Percentiles rank a stretch among this genome's conserved stretches.
phyloP scores from a whole-genome alignment of 2,329 filamentous ascomycete genomes.

The Ophiocordyceps unilateralis region DNA sequence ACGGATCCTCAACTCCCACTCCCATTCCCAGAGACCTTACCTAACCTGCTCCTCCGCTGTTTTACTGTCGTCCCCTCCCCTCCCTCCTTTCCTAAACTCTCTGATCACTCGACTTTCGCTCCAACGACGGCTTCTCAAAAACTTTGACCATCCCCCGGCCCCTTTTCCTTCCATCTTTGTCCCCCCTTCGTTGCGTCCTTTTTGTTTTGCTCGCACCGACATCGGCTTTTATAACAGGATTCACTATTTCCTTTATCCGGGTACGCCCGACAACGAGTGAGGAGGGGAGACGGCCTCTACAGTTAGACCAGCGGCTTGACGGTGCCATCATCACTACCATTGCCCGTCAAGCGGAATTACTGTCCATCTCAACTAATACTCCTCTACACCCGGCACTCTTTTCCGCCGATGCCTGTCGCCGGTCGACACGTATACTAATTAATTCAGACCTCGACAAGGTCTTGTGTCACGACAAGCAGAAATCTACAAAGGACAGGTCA shows the following conservation, averaged over 20 bases:
- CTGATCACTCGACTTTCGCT: neutral
- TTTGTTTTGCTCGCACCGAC: neutral
- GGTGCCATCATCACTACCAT: neutral
- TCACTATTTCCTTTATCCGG: neutral
- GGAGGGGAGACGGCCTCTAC: neutral
- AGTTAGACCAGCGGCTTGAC: neutral
- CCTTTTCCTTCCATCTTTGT: neutral
- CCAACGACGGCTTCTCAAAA: neutral
- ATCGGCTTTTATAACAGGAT: neutral
- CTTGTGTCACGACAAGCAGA: slow-evolving; percentile 5
- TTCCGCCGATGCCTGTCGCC: slow-evolving; percentile 23
- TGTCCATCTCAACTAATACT: neutral
- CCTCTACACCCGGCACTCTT: neutral
- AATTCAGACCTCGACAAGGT: neutral
- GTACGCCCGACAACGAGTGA: neutral
- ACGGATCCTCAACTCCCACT: neutral
- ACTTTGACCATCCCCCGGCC: neutral
- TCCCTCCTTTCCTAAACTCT: neutral
- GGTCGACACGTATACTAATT: slow-evolving; percentile 25
- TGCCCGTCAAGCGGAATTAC: neutral
- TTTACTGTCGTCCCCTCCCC: neutral
- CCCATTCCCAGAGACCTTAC: neutral
- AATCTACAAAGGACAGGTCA: neutral
- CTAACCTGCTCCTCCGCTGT: neutral
- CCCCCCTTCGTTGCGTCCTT: neutral